Conservation (phyloP, 2,329 filamentous ascomycete species). For the Penicillium sp. region DNA sequence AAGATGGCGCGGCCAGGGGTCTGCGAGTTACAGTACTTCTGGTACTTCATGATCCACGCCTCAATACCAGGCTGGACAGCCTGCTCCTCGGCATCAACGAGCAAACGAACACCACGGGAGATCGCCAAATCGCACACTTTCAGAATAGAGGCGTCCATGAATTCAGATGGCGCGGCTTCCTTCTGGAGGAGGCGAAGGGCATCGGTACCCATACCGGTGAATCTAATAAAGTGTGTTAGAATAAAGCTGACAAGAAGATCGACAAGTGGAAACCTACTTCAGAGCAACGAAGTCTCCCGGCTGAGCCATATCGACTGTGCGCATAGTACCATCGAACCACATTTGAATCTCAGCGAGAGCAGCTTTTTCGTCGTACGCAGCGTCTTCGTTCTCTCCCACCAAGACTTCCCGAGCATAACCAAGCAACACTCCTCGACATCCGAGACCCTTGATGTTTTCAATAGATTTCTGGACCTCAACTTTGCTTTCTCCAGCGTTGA, state of each 20-base stretch:
- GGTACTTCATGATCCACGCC: slow-evolving; percentile 53
- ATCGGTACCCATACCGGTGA: slow-evolving; percentile 50
- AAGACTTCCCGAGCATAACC: slow-evolving; percentile 59
- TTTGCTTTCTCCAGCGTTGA: slow-evolving; percentile 55
- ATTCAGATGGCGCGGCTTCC: slow-evolving; percentile 38
- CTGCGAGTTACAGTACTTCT: slow-evolving; percentile 52
- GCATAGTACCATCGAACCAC: slow-evolving; percentile 56
- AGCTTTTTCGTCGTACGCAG: slow-evolving; percentile 30
- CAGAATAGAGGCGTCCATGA: slow-evolving; percentile 45
- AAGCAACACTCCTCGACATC: slow-evolving; percentile 55
- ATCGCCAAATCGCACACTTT: slow-evolving; percentile 46
- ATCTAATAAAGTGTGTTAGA: slow-evolving; percentile 28
- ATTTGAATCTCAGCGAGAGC: slow-evolving; percentile 36
- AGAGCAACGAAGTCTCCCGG: slow-evolving; percentile 54
- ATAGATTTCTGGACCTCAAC: slow-evolving; percentile 50
- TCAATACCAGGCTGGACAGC: slow-evolving; percentile 54
- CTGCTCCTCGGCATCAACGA: slow-evolving; percentile 58
- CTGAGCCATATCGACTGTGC: slow-evolving; percentile 54
- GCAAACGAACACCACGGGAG: slow-evolving; percentile 46
- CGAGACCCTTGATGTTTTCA: slow-evolving; percentile 48
- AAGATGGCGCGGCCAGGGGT: slow-evolving; percentile 52
- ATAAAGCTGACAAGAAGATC: not conserved
- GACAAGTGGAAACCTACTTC: slow-evolving; percentile 42
- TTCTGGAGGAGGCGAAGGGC: slow-evolving; percentile 44
- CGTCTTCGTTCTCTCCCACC: slow-evolving; percentile 38